These are phyloP conservation scores for Dalbergia cultrata DNA, from an alignment of 306 rosid species.

Conservation along the genomic window DNA sequence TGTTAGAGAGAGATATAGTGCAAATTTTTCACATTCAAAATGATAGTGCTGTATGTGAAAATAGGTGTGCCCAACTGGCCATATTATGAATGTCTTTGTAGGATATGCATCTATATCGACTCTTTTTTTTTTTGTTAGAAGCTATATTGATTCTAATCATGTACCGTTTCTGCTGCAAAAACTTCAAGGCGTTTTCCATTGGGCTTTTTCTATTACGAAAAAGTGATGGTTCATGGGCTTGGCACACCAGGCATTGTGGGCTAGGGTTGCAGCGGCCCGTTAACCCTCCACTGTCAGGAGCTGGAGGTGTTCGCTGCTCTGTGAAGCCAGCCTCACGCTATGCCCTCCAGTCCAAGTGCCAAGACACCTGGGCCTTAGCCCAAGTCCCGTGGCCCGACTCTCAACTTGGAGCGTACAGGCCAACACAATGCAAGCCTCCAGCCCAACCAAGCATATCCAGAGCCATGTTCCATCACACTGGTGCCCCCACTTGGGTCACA, in stretches of 20 bases:
- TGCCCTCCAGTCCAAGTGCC: conserved; percentile 24
- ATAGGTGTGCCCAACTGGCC: too few species aligned
- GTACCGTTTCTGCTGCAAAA: too few species aligned
- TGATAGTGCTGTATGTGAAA: too few species aligned
- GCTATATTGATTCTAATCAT: too few species aligned
- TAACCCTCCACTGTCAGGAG: conserved; percentile 44
- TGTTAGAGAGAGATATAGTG: too few species aligned
- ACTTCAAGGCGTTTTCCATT: too few species aligned
- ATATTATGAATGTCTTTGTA: too few species aligned
- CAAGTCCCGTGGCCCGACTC: background rate
- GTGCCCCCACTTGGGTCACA: conserved; percentile 10
- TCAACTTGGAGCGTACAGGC: conserved; percentile 28
- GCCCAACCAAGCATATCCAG: background rate
- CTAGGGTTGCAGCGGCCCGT: background rate
- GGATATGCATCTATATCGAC: too few species aligned
- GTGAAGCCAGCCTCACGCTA: conserved; percentile 50
- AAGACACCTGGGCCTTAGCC: background rate
- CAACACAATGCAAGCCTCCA: background rate
- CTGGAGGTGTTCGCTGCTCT: conserved; percentile 49
- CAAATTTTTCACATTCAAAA: too few species aligned
- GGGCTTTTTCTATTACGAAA: background rate
- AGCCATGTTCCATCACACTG: background rate
- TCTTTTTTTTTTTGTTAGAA: too few species aligned
- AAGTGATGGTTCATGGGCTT: conserved; percentile 23
- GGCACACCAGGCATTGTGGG: background rate